Percentiles rank a stretch among this genome's conserved stretches.
Evolutionary conservation across 2,329 filamentous ascomycete species (phyloP).

Genomic region (Diaporthe destruens): DNA sequence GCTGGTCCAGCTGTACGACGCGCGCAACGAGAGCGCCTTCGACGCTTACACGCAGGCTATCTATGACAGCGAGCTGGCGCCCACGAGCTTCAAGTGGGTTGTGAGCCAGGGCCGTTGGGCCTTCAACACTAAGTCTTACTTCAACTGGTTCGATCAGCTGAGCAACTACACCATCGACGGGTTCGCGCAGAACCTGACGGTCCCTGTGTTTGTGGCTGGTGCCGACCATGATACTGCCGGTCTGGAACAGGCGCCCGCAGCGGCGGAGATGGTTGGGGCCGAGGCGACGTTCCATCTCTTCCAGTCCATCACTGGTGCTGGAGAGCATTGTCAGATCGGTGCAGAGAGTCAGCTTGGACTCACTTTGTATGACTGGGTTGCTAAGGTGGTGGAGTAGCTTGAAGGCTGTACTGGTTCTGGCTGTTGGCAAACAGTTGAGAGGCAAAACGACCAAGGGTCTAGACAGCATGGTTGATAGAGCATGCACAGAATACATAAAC

Average conservation of each 20-base stretch:
- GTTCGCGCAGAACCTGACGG: constrained; percentile 41
- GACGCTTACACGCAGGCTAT: constrained; percentile 36
- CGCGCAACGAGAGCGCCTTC: constrained; percentile 42
- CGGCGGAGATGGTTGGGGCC: background rate
- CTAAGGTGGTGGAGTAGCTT: background rate
- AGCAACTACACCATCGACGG: constrained; percentile 41
- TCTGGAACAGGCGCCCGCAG: constrained; percentile 42
- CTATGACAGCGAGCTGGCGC: constrained; percentile 15
- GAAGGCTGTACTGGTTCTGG: too few species aligned
- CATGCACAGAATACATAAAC: too few species aligned
- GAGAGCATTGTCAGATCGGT: constrained; percentile 16
- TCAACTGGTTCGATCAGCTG: constrained; percentile 44
- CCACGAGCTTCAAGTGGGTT: constrained; percentile 48
- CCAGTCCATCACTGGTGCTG: background rate
- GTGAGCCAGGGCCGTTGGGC: constrained; percentile 53
- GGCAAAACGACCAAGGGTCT: too few species aligned
- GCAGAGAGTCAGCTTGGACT: constrained; percentile 8
- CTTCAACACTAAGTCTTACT: constrained; percentile 49
- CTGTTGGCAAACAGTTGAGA: too few species aligned
- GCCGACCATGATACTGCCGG: constrained; percentile 43
- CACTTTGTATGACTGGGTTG: constrained; percentile 15
- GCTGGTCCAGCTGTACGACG: constrained; percentile 40
- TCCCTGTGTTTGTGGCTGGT: constrained; percentile 44
- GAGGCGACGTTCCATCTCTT: constrained; percentile 17
- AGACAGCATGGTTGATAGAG: too few species aligned